Percentiles rank a stretch among this genome's conserved stretches.
These are phyloP conservation scores for Vaccinium macrocarpon DNA, from an alignment of 148 eudicot genomes.

Conservation along the genomic window DNA sequence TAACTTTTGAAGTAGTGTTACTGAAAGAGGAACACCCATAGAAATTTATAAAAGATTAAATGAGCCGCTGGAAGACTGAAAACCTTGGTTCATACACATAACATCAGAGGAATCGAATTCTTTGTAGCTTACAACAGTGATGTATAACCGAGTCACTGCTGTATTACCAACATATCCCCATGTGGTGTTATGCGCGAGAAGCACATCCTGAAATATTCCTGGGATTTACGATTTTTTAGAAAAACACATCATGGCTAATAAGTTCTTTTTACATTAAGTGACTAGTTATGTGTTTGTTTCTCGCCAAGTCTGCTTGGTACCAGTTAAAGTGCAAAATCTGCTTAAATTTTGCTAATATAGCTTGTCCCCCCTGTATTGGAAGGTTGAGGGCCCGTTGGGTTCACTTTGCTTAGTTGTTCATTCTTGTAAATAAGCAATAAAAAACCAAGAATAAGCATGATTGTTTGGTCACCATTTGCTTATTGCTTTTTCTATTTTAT, in stretches of 20 bases:
- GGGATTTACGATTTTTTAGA: neutral
- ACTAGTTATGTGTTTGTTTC: neutral
- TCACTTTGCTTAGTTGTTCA: neutral
- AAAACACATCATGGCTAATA: neutral
- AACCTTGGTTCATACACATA: neutral
- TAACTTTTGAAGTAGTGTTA: neutral
- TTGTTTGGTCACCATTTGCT: neutral
- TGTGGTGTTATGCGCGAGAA: neutral
- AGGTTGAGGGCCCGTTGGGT: neutral
- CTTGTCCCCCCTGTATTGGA: neutral
- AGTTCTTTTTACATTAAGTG: neutral
- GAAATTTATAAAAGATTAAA: neutral
- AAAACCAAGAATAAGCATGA: neutral
- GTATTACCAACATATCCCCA: too few relatives aligned
- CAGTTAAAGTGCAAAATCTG: neutral
- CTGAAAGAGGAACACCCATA: neutral
- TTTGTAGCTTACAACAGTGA: neutral
- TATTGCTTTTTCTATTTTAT: neutral
- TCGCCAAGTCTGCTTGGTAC: neutral
- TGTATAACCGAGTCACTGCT: too few relatives aligned
- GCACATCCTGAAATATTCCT: neutral
- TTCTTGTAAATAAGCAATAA: neutral
- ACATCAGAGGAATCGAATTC: neutral
- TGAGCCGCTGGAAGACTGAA: neutral
- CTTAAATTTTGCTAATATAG: neutral